phyloP scores from a whole-genome alignment of 2,329 filamentous ascomycete species.

The Fusarium sp. region DNA sequence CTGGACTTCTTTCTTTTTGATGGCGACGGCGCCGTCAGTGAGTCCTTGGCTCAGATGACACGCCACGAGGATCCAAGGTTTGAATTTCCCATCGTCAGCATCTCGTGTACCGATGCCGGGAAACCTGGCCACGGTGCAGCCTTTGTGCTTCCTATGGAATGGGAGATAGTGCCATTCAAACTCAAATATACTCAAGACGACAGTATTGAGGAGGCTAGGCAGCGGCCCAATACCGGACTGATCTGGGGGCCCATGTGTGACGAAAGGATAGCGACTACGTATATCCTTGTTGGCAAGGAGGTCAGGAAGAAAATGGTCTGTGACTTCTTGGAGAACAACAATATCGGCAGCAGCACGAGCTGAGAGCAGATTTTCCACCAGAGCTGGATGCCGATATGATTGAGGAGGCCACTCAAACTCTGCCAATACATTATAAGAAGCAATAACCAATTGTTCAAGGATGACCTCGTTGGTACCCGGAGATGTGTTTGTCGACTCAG shows the following conservation, averaged over 20 bases:
- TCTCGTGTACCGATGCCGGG: constrained; percentile 30
- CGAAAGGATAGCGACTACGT: constrained; percentile 60
- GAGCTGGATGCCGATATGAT: constrained; percentile 51
- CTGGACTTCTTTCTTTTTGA: constrained; percentile 66
- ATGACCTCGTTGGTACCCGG: background rate
- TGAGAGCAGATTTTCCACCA: constrained; percentile 57
- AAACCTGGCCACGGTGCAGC: constrained; percentile 60
- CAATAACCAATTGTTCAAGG: constrained; percentile 48
- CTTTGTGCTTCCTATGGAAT: constrained; percentile 66
- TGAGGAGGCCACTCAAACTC: constrained; percentile 60
- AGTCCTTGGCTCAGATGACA: constrained; percentile 71
- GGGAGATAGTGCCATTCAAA: constrained; percentile 66
- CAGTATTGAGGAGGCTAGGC: constrained; percentile 67
- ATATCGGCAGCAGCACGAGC: constrained; percentile 55
- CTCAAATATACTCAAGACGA: constrained; percentile 64
- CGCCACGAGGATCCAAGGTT: constrained; percentile 61
- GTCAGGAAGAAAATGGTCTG: constrained; percentile 68
- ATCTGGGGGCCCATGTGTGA: constrained; percentile 65
- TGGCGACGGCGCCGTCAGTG: constrained; percentile 64
- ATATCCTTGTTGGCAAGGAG: constrained; percentile 60
- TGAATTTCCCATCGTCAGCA: constrained; percentile 29
- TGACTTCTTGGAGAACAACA: constrained; percentile 69
- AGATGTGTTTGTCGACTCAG: background rate
- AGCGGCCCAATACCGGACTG: constrained; percentile 63
- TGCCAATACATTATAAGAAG: constrained; percentile 63